Base-by-base conservation (phyloP, 371 early-diverging fungal genomes). In the Mortierella polycephala region DNA sequence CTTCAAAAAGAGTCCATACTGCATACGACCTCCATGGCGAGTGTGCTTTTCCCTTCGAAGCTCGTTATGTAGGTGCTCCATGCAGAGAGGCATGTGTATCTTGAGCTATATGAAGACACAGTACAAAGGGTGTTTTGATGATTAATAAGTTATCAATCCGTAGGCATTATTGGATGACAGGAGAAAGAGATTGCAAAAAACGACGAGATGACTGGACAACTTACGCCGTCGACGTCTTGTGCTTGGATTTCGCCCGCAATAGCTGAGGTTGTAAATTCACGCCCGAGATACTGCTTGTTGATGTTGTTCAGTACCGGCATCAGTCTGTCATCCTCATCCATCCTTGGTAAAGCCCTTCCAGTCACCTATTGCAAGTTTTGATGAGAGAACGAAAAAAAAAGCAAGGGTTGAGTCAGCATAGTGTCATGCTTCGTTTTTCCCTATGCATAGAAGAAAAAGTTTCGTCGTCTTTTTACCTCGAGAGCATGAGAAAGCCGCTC, bases 261-360 rank as follows among this genome's bases (percentile, higher is more conserved):
- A 0, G 81, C 64, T n/a, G 83, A 76, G 41, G 66, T 72, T n/a
- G 82, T 82, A 69, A 91, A 91, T 45, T 82, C 87, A 44, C 87
- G 87, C 37, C 92, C 89, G n/a, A 91, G 81, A 64, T 93, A 91
- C 74, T 98, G 96, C 60, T 89, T 91, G 74, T 94, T 93, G 44
- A 98, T 85, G 57, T 95, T 95, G 65, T 88, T 82, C 53, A 99
- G 85, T 37, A 98, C 88, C 0, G 98, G 97, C 53, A 91, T 82
- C 57, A 99, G 81, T 23, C 98, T 91, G 69, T 96, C 96, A 73
- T 98, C 97, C 81, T 97, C 96, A 66, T 96, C 97, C 90, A 98
- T 87, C 50, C 91, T 85, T 51, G 96, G 96, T 64, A 98, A 77
- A 9, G 92, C 87, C 67, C 89, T 88, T 39, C 92, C 88, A 5